Evolutionary conservation across 345 rosid genomes (phyloP), one percentile per base, ranked within the genome.

Genomic region (Trapa incisa): DNA sequence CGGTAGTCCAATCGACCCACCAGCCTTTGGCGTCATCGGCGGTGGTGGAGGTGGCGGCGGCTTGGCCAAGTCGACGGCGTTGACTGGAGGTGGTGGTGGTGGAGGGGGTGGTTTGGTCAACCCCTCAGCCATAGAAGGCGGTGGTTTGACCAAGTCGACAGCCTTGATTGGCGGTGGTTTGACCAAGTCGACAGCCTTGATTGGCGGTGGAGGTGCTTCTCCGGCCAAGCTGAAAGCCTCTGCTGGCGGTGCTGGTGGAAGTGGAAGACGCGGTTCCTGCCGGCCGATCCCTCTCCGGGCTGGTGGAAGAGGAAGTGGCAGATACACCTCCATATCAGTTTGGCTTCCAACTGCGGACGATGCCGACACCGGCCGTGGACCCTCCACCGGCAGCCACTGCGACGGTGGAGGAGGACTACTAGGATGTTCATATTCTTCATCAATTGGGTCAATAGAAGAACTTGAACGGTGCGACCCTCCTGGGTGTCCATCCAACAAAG

Each of bases 401-500:
- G 1, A 12, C 16, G 29, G 57, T 3, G 3, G 57, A 0, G 36
- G 6, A 22, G 1, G 61, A 57, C 12, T 35, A 32, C 61, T 57
- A 29, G 37, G 37, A 57, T 7, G 13, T 57, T 13, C 32, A 3
- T 22, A 4, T 32, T 7, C 36, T 5, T 57, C 37, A 22, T 22
- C 29, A 22, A 22, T 22, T 52, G 57, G 29, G 15, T 48, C 15
- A 42, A 42, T 14, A 22, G 29, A 22, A 9, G 53, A 11, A 4
- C 53, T 48, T 17, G 29, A 15, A 52, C 6, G 29, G 29, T 22
- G 29, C 29, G 29, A 22, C 29, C 29, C 29, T 22, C 29, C 29
- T 22, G 29, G 45, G 15, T 13, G n/a, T 61, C 41, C 89, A 53
- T 81, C 71, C 37, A 86, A 88, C 67, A 85, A 77, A 77, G 89